Evolutionary conservation across 192 early-diverging fungal genomes (phyloP), one percentile per base, ranked within the genome.

Genomic region (Coemansia erecta): DNA sequence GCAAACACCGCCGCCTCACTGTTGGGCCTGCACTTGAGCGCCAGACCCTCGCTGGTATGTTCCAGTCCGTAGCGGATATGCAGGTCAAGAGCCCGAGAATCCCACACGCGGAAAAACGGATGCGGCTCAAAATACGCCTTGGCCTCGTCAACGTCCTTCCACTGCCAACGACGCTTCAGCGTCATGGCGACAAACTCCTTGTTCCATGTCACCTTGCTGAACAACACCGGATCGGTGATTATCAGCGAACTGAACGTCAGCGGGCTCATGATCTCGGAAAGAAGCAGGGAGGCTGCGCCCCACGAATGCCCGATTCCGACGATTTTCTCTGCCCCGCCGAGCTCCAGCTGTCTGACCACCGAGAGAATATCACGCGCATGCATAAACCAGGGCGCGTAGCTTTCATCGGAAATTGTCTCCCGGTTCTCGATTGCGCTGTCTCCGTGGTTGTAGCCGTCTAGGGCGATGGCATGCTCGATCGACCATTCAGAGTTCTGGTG

Each of bases 251-350:
- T 23, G 45, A 80, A 80, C 5, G 71, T 66, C 23, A 33, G 33
- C 2, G 77, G 77, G 0, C 50, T 37, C 39, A 73, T 56, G 7
- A 68, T 40, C 37, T 80, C 71, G 0, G 77, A 60, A 12, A 73
- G 45, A 12, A 80, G 58, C 54, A 80, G 8, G 22, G 72, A 80
- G 1, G 64, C 45, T 0, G 68, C 80, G 13, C 80, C 80, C 64
- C 66, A 77, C 14, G 80, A 82, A 51, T 77, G 73, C 12, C 80
- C 80, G n/a, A 77, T 61, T 0, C 73, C 80, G 14, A 82, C 39
- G 0, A 82, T 33, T 8, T 39, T 52, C 15, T 39, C 23, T 8
- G 55, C 24, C 12, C 9, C 21, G 22, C 33, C 31, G 9, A 8
- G 31, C 31, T 18, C 26, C 28, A 81, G 69, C 37, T 81, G 79